A percentile compares a stretch with the other conserved stretches of the same genome.
Evolutionary conservation across 441 rosid genomes (phyloP).

Genomic region (Codiaeum variegatum): DNA sequence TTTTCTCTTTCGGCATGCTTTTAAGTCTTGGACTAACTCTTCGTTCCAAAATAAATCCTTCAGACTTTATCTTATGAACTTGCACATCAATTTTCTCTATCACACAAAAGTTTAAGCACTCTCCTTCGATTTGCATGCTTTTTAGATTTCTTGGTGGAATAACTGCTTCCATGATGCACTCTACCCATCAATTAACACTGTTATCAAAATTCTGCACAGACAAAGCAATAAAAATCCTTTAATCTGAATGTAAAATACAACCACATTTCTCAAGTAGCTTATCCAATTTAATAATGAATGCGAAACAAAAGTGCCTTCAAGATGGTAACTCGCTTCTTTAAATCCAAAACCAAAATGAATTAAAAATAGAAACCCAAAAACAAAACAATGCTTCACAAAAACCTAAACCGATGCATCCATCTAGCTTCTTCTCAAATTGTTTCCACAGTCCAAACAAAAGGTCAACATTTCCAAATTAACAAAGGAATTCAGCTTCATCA

Average conservation of each 20-base stretch:
- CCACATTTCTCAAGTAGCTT: background rate
- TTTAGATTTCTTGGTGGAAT: conserved; percentile 2
- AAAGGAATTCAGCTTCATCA: background rate
- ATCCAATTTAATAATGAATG: background rate
- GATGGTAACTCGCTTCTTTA: background rate
- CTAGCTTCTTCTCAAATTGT: background rate
- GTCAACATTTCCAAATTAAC: background rate
- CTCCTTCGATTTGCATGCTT: conserved; percentile 5
- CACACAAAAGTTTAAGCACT: background rate
- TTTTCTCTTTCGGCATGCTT: conserved; percentile 16
- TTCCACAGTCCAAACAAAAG: background rate
- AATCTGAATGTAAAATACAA: background rate
- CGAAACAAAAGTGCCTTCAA: background rate
- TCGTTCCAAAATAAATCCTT: conserved; percentile 7
- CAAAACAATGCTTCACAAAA: background rate
- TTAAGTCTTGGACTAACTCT: conserved; percentile 29
- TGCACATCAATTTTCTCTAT: background rate
- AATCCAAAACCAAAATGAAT: background rate
- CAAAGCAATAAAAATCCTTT: background rate
- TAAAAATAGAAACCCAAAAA: background rate
- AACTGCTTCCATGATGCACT: background rate
- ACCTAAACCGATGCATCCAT: background rate
- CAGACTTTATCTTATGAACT: conserved; percentile 10
- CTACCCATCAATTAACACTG: conserved; percentile 18
- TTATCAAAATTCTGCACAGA: conserved; percentile 5